phyloP scores from a whole-genome alignment of 495 filamentous ascomycete genomes.

The Talaromyces adpressus region DNA sequence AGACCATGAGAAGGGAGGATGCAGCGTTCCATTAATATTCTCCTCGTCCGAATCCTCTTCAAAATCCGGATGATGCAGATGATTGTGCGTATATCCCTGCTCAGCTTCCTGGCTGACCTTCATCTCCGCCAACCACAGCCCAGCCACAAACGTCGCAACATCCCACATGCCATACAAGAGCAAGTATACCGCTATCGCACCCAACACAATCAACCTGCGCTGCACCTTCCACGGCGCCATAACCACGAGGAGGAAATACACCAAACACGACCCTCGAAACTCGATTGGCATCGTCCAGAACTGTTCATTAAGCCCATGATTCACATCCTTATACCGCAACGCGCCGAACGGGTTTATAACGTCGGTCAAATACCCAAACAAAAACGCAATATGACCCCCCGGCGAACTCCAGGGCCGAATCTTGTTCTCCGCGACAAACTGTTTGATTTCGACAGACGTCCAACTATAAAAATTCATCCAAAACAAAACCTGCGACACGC shows the following conservation, averaged over 20 bases:
- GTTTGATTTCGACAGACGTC: conserved; percentile 12
- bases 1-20: not conserved
- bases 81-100: not conserved
- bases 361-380: conserved; percentile 27
- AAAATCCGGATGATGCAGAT: conserved; percentile 4
- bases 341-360: conserved; percentile 22
- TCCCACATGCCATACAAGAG: conserved; percentile 35
- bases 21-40: not conserved
- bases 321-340: not conserved
- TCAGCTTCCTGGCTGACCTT: conserved; percentile 18
- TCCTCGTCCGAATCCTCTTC: not conserved
- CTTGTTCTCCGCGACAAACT: not conserved
- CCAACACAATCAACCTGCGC: conserved; percentile 25
- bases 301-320: conserved; percentile 21
- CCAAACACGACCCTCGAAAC: conserved; percentile 38
- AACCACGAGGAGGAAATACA: conserved; percentile 33
- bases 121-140: conserved; percentile 34
- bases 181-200: conserved; percentile 22
- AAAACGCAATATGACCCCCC: conserved; percentile 15
- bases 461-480: conserved; percentile 20
- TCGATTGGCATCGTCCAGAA: conserved; percentile 47
- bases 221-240: conserved; percentile 25
- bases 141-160: conserved; percentile 37
- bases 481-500: conserved; percentile 35
- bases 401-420: conserved; percentile 18